A percentile compares a stretch with the other conserved stretches of the same genome.
Conservation (phyloP, 495 filamentous ascomycete genomes). For the Bathelium albidoporum region DNA sequence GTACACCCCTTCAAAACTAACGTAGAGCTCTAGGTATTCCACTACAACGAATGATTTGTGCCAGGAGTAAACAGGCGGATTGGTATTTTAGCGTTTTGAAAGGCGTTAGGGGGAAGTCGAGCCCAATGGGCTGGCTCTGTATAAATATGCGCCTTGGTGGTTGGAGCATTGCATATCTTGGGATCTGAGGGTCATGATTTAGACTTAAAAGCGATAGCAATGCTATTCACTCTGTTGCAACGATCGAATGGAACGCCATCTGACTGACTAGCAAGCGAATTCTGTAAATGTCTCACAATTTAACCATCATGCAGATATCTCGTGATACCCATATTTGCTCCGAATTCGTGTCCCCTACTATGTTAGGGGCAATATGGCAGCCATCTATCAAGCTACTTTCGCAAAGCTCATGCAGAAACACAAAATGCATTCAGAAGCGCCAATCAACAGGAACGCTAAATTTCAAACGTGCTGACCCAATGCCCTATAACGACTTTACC, state of each 20-base stretch:
- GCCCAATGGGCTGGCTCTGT: not conserved
- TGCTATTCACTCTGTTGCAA: not conserved
- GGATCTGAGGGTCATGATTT: slow-evolving; percentile 2
- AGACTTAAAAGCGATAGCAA: not conserved
- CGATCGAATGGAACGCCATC: not conserved
- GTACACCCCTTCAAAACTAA: not conserved
- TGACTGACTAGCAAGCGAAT: too few species aligned
- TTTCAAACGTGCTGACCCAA: slow-evolving; percentile 67
- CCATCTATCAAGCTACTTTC: not conserved
- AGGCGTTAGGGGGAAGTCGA: slow-evolving; percentile 1
- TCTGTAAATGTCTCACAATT: too few species aligned
- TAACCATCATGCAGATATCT: too few species aligned
- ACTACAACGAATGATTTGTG: slow-evolving; percentile 22
- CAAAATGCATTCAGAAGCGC: too few species aligned
- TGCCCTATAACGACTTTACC: slow-evolving; percentile 70
- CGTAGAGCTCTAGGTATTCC: slow-evolving; percentile 17
- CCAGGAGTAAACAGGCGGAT: not conserved
- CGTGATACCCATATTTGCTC: too few species aligned
- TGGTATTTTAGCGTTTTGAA: not conserved
- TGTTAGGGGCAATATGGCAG: not conserved
- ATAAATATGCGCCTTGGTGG: not conserved
- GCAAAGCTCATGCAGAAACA: too few species aligned
- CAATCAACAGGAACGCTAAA: slow-evolving; percentile 30
- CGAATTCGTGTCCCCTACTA: not conserved
- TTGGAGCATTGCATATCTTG: not conserved